A percentile compares a stretch with the other conserved stretches of the same genome.
These are phyloP conservation scores for Chaetothyriales sp. DNA, from an alignment of 2,329 filamentous ascomycete genomes.

Conservation along the genomic window DNA sequence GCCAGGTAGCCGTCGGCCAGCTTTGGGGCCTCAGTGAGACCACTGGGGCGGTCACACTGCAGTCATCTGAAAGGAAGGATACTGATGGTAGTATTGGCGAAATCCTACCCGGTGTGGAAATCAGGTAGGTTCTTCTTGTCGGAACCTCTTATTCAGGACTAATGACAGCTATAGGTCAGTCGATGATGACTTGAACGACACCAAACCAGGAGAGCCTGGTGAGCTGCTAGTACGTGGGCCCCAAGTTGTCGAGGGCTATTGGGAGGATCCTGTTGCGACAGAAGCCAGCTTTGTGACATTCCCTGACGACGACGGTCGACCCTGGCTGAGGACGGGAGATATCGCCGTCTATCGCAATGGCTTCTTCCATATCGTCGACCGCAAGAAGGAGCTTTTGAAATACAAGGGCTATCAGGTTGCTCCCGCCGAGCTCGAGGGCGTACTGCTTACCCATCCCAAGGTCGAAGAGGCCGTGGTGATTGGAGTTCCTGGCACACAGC, in stretches of 20 bases:
- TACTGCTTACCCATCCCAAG: conserved; percentile 27
- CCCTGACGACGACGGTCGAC: conserved; percentile 12
- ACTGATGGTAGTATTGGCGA: conserved; percentile 33
- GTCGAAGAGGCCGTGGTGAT: conserved; percentile 42
- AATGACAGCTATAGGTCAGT: conserved; percentile 7
- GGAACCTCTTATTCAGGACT: neutral
- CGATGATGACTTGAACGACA: conserved; percentile 10
- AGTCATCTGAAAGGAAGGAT: conserved; percentile 28
- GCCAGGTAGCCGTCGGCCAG: conserved; percentile 29
- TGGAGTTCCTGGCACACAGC: conserved; percentile 25
- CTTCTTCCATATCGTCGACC: conserved; percentile 73
- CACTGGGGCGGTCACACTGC: conserved; percentile 30
- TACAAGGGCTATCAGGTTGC: conserved; percentile 51
- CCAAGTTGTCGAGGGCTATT: conserved; percentile 18
- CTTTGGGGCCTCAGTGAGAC: conserved; percentile 47
- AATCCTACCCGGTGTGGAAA: conserved; percentile 21
- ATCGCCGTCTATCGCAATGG: conserved; percentile 30
- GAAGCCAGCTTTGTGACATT: conserved; percentile 16
- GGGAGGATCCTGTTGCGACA: conserved; percentile 20
- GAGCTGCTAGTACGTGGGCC: conserved; percentile 12
- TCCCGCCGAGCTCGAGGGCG: conserved; percentile 44
- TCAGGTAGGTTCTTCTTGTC: conserved; percentile 6
- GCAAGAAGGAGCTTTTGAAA: conserved; percentile 44
- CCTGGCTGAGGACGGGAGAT: conserved; percentile 23
- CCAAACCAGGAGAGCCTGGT: conserved; percentile 11